Evolutionary conservation across 2,329 filamentous ascomycete species (phyloP).

Genomic region (Acarospora socialis): DNA sequence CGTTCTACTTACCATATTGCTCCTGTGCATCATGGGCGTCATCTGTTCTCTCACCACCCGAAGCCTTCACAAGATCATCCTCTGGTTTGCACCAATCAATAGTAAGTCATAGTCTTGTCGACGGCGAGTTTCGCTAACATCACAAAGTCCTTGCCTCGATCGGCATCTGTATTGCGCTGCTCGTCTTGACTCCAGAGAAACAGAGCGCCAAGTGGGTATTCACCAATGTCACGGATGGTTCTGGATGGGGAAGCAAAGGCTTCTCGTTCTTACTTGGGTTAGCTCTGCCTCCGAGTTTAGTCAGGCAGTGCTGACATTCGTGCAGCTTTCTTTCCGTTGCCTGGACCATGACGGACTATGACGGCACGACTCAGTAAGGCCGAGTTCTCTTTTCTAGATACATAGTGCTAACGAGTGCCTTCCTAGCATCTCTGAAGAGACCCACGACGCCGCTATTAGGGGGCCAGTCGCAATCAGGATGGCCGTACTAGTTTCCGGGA

Average conservation of each 20-base stretch:
- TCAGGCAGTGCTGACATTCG: neutral
- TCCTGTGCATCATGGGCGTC: conserved; percentile 41
- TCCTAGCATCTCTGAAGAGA: conserved; percentile 48
- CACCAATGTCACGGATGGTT: conserved; percentile 45
- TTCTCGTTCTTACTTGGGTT: conserved; percentile 50
- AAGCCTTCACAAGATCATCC: conserved; percentile 43
- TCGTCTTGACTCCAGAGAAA: conserved; percentile 45
- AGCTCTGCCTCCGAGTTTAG: conserved; percentile 6
- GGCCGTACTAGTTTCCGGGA: conserved; percentile 45
- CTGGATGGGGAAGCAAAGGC: conserved; percentile 45
- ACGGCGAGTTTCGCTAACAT: neutral
- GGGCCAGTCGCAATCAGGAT: conserved; percentile 46
- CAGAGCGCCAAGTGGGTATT: conserved; percentile 47
- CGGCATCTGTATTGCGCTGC: conserved; percentile 43
- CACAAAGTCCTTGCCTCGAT: conserved; percentile 41
- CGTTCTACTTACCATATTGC: conserved; percentile 41
- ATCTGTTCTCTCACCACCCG: conserved; percentile 51
- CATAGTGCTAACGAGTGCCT: conserved; percentile 16
- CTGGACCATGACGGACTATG: conserved; percentile 57
- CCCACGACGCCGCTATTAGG: conserved; percentile 45
- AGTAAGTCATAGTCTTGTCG: conserved; percentile 24
- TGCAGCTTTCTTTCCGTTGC: conserved; percentile 38
- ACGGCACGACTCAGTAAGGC: conserved; percentile 47
- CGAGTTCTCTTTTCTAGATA: conserved; percentile 8
- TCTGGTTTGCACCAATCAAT: conserved; percentile 55